Evolutionary conservation across 2,329 filamentous ascomycete species (phyloP).

Genomic region (Fonsecaea nubica): DNA sequence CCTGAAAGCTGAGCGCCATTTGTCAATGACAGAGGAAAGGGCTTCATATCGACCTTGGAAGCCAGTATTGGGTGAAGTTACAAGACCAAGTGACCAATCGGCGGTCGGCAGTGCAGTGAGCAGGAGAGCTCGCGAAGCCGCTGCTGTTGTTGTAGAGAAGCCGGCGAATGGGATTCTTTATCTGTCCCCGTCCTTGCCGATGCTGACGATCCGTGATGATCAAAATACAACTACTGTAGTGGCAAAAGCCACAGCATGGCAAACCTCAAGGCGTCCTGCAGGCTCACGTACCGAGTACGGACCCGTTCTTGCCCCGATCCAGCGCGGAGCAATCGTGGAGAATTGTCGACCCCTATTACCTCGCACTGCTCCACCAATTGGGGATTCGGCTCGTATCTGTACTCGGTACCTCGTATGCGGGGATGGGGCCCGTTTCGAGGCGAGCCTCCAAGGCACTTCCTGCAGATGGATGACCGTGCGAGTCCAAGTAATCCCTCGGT

Average conservation of each 20-base stretch:
- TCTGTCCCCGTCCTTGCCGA: neutral
- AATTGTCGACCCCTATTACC: neutral
- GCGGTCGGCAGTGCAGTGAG: neutral
- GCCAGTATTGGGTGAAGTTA: neutral
- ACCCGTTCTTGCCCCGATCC: neutral
- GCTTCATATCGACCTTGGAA: neutral
- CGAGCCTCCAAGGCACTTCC: too few species aligned
- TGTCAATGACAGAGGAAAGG: constrained; percentile 12
- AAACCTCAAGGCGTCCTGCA: neutral
- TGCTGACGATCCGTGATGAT: neutral
- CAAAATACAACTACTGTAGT: neutral
- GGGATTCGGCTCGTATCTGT: neutral
- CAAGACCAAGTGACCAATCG: neutral
- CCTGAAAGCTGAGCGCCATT: constrained; percentile 15
- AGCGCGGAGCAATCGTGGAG: neutral
- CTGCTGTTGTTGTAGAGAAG: neutral
- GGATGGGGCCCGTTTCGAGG: neutral
- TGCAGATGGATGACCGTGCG: too few species aligned
- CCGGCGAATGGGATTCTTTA: neutral
- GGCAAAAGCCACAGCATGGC: neutral
- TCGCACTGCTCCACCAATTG: neutral
- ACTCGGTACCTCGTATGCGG: neutral
- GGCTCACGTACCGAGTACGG: neutral
- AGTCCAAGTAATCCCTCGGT: neutral
- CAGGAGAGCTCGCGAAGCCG: neutral